Percentiles rank a stretch among this genome's conserved stretches.
phyloP scores from a whole-genome alignment of 108 stramenopile genomes.

The Thalassiosira profunda region DNA sequence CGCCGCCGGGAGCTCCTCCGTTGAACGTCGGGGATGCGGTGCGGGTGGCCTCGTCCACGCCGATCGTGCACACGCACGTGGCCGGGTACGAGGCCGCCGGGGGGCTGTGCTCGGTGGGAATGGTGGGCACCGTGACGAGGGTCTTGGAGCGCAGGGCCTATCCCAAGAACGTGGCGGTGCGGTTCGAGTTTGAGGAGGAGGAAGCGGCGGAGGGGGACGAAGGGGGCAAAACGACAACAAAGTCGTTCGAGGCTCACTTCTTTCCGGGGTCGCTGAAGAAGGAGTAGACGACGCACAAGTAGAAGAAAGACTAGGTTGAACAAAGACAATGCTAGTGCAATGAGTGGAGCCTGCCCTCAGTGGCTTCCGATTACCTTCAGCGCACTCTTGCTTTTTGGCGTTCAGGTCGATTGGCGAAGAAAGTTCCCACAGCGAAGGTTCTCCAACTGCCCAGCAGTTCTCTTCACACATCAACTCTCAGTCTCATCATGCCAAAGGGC shows the following conservation, averaged over 20 bases:
- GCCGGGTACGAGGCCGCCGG: background rate
- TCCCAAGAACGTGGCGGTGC: slow-evolving; percentile 43
- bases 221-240: background rate
- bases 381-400: too few relatives aligned
- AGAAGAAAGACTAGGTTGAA: too few relatives aligned
- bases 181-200: slow-evolving; percentile 27
- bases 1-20: background rate
- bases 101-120: slow-evolving; percentile 43
- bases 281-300: too few relatives aligned
- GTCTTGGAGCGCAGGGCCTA: slow-evolving; percentile 26
- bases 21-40: slow-evolving; percentile 19
- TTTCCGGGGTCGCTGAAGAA: slow-evolving; percentile 34
- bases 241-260: slow-evolving; percentile 44
- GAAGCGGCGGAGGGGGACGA: background rate
- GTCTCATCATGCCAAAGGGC: too few relatives aligned
- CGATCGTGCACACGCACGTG: slow-evolving; percentile 45
- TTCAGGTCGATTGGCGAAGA: too few relatives aligned
- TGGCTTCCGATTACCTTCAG: too few relatives aligned
- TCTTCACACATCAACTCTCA: too few relatives aligned
- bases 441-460: too few relatives aligned
- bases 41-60: slow-evolving; percentile 23
- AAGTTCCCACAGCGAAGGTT: too few relatives aligned
- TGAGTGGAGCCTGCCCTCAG: too few relatives aligned
- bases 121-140: slow-evolving; percentile 38
- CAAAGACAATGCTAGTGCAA: too few relatives aligned